Base-by-base conservation (phyloP, 2,329 filamentous ascomycete genomes). In the Chalaropsis thielavioides region DNA sequence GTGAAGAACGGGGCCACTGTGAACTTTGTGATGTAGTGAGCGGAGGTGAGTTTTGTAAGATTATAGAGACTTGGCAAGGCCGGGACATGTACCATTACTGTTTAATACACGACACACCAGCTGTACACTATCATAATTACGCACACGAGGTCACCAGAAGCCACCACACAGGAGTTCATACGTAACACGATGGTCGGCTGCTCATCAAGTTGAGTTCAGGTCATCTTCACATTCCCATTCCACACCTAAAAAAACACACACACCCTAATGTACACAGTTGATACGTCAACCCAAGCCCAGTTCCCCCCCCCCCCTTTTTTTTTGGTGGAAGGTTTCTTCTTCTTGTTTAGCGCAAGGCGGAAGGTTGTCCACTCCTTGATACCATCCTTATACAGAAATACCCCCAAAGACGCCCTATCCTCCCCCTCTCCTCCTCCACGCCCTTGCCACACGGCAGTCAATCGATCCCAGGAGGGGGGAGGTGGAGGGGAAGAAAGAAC, bases 1-100 rank as follows among this genome's bases (percentile, higher is more conserved):
- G 84, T 89, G 13, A 79, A 79, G 66, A 81, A 80, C 1, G 88
- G 88, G 13, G 85, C 80, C 72, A 78, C 89, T 61, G 81, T 92
- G 35, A 95, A 92, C 75, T 87, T 92, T 78, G 84, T 94, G 63
- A 68, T 84, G 66, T 78, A 73, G 51, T 11, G 17, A 22, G 38
- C n/a, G 27, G 27, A 15, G 19, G 3, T 22, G 2, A 31, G 31
- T 31, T 31, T 31, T 15, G 40, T 51, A 35, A 44, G 51, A 60
- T 19, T 10, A n/a, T 17, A 31, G 27, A 60, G 49, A 5, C 19
- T 54, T n/a, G n/a, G 44, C 44, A 46, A 46, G 54, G 38, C 27
- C 27, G 4, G 7, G 31, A 35, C 24, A 15, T 64, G 49, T 64
- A 64, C 40, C 27, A 59, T 64, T 43, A 40, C 27, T 43, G 22